A percentile compares a stretch with the other conserved stretches of the same genome.
phyloP scores from a whole-genome alignment of 148 eudicot species.

The Mesembryanthemum crystallinum region DNA sequence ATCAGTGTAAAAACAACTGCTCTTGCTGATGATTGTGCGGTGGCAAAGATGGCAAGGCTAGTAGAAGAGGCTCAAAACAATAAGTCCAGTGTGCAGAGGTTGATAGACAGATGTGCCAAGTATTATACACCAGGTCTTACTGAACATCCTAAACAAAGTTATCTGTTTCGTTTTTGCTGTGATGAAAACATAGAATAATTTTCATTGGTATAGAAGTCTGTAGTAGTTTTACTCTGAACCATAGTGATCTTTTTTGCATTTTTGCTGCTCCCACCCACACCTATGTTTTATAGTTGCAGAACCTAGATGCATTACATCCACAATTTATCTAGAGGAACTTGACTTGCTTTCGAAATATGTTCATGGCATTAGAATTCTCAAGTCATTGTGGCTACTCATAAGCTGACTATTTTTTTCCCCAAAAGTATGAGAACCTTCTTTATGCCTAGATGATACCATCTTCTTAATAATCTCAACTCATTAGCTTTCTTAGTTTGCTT shows the following conservation, averaged over 20 bases:
- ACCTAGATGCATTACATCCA: no score
- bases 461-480: background rate
- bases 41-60: constrained; percentile 81
- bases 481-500: background rate
- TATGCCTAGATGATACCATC: background rate
- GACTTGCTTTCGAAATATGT: no score
- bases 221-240: no score
- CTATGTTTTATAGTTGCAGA: no score
- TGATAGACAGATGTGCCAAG: constrained; percentile 74
- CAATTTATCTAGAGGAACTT: no score
- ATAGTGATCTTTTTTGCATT: no score
- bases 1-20: constrained; percentile 63
- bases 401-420: background rate
- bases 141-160: background rate
- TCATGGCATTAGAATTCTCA: no score
- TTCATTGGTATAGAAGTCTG: background rate
- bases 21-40: constrained; percentile 76
- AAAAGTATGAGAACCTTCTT: background rate
- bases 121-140: constrained; percentile 83
- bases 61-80: constrained; percentile 90
- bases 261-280: no score
- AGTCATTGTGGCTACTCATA: no score
- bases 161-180: background rate
- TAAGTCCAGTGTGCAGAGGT: constrained; percentile 64
- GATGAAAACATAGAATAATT: background rate